Evolutionary conservation across 2,329 filamentous ascomycete species (phyloP).

Genomic region (Anthostomella pinea): DNA sequence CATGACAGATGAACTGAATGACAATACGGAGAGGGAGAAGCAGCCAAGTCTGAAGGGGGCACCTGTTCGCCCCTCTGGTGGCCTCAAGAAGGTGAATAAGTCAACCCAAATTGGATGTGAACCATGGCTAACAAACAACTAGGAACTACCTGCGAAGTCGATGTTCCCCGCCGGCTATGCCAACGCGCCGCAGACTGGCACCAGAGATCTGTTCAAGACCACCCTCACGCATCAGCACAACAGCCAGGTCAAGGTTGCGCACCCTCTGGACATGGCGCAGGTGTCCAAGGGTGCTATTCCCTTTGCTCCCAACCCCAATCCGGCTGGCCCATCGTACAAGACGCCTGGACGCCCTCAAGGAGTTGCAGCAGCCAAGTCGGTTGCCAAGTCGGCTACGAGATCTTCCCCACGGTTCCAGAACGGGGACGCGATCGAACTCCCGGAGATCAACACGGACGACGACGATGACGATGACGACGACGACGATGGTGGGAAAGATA

Average conservation of each 20-base stretch:
- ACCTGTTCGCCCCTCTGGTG: constrained; percentile 76
- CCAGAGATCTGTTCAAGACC: constrained; percentile 62
- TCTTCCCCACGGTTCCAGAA: constrained; percentile 85
- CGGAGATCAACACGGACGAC: constrained; percentile 92
- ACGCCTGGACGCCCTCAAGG: constrained; percentile 61
- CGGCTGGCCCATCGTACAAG: constrained; percentile 59
- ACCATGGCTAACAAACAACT: constrained; percentile 33
- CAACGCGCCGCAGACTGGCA: constrained; percentile 51
- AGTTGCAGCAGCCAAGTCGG: constrained; percentile 49
- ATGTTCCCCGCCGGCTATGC: constrained; percentile 60
- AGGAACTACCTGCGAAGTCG: constrained; percentile 62
- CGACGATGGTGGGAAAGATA: constrained; percentile 49
- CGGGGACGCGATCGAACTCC: constrained; percentile 85
- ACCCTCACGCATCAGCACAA: constrained; percentile 66
- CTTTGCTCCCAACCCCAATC: constrained; percentile 70
- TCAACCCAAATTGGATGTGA: constrained; percentile 3
- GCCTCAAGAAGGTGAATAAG: constrained; percentile 67
- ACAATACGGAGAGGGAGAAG: constrained; percentile 57
- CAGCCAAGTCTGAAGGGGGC: constrained; percentile 72
- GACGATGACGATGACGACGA: constrained; percentile 75
- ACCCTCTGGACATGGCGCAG: constrained; percentile 82
- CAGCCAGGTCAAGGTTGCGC: constrained; percentile 58
- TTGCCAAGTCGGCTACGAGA: constrained; percentile 57
- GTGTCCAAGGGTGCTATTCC: constrained; percentile 86
- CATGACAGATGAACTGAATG: constrained; percentile 69